Base-by-base conservation (phyloP, 176 grass and related monocot species). In the Zoysia pacifica region DNA sequence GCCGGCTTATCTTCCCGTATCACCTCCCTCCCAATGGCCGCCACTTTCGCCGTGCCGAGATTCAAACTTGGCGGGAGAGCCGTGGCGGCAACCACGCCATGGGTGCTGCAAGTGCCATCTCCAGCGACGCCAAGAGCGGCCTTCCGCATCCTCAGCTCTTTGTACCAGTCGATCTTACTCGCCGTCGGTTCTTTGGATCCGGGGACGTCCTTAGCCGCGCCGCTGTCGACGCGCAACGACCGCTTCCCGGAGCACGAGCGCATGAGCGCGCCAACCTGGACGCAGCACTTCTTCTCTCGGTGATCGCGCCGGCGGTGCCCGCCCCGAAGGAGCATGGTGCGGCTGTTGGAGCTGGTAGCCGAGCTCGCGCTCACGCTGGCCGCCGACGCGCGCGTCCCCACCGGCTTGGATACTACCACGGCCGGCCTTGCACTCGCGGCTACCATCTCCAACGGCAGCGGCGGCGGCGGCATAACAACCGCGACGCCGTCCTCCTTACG, bases 271-370 rank as follows among this genome's bases (percentile, higher is more conserved):
- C 84, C 74, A 6, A 94, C 69, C 19, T 79, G 81, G 28, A 90
- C 50, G 87, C 82, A 87, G 77, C 77, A 84, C 59, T 51, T 87
- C 13, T 65, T 86, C 51, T 51, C 43, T 5, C 72, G 5, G 64
- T 55, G 12, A 0, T 77, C n/a, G 5, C 9, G 50, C 6, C 75
- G 70, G 14, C 51, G 74, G 55, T 28, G 28, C 28, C 28, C 28
- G 28, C 28, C 28, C 28, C 84, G 85, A 63, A 91, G 58, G 42
- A 94, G 87, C 41, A 43, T 74, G 19, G 77, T 87, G 48, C 80
- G 81, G 85, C 93, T 94, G 77, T 87, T 90, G 69, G 50, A 73
- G 85, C 93, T 94, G 77, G 85, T 90, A 64, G 50, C 77, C 4
- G 86, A 91, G 36, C 84, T 81, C 16, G 72, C 43, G 35, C 78